Conservation (phyloP, 768 basidiomycete genomes). For the Clavulina sp. region DNA sequence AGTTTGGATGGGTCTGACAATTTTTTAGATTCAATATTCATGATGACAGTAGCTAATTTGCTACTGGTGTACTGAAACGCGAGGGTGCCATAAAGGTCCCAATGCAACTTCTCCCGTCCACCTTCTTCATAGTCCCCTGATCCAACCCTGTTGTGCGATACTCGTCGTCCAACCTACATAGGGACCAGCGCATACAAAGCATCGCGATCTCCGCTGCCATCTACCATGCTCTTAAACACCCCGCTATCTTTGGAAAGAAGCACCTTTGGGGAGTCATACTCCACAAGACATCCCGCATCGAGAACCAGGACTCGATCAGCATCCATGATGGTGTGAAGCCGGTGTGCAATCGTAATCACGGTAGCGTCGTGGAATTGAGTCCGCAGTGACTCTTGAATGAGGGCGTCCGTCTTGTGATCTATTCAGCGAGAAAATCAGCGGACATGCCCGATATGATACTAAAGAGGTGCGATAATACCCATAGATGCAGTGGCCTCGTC, state of each 20-base stretch:
- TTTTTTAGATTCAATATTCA: no score
- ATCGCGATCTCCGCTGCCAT: constrained; percentile 3
- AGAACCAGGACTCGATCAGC: background rate
- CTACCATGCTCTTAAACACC: background rate
- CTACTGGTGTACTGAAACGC: no score
- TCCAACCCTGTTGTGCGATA: no score
- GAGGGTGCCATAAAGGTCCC: no score
- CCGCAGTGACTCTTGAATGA: constrained; percentile 39
- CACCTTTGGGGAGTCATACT: constrained; percentile 20
- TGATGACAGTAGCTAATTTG: no score
- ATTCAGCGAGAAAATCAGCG: background rate
- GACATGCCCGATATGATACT: background rate
- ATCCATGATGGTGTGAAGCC: constrained; percentile 34
- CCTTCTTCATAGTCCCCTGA: no score
- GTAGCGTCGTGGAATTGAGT: constrained; percentile 28
- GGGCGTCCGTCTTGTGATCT: constrained; percentile 38
- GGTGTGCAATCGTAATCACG: constrained; percentile 42
- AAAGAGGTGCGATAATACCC: constrained; percentile 15
- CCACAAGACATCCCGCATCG: constrained; percentile 41
- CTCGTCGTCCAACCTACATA: no score
- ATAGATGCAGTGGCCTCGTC: constrained; percentile 40
- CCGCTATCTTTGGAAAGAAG: constrained; percentile 15
- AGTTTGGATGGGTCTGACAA: no score
- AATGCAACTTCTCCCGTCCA: no score
- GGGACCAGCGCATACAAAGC: background rate